Conservation (phyloP, 345 rosid species). For the Eucalyptus microcorys region DNA sequence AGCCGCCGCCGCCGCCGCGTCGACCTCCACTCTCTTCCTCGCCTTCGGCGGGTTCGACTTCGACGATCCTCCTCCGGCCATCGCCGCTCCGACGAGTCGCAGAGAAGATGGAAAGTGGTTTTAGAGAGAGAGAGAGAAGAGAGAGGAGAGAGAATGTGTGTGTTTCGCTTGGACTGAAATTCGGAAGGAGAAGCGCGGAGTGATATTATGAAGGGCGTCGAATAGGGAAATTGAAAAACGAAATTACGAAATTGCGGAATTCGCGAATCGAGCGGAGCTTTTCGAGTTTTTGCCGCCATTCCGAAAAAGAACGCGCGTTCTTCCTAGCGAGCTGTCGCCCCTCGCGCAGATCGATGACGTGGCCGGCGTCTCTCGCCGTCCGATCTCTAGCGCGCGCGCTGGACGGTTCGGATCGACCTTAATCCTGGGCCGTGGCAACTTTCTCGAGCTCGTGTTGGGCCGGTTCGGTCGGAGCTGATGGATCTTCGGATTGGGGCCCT, state of each 20-base stretch:
- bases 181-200: not conserved
- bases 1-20: not conserved
- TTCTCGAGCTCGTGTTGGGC: not conserved
- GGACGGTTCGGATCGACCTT: not conserved
- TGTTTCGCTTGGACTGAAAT: not conserved
- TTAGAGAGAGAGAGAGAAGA: not conserved
- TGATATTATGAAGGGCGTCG: not conserved
- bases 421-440: not conserved
- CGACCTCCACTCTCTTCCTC: conserved; percentile 78
- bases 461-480: not conserved
- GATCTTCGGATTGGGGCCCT: not conserved
- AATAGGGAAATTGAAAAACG: not conserved
- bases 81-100: not conserved
- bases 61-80: conserved; percentile 18
- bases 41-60: conserved; percentile 37
- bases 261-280: not conserved
- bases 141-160: not conserved
- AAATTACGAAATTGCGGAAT: not conserved
- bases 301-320: not conserved
- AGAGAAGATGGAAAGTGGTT: not conserved
- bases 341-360: not conserved
- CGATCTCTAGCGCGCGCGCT: not conserved
- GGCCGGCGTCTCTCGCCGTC: not conserved
- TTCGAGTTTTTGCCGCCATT: not conserved
- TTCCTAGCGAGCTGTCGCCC: not conserved